Evolutionary conservation across 1,284 basidiomycete species (phyloP).

Genomic region (Ceratobasidium sp.): DNA sequence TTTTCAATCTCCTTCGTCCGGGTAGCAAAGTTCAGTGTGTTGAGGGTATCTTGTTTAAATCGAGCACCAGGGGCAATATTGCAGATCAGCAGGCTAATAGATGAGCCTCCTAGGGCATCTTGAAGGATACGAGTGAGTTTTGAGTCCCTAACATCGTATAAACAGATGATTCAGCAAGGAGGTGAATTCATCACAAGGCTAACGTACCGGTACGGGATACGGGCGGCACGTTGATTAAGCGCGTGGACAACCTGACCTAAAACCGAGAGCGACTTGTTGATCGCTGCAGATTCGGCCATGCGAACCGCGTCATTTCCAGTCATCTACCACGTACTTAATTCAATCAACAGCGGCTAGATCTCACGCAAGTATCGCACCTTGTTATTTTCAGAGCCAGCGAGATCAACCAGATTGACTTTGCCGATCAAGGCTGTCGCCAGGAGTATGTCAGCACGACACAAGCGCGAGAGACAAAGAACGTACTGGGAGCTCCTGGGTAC

Average conservation of each 20-base stretch:
- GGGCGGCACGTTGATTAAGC: constrained; percentile 72
- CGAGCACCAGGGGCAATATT: constrained; percentile 80
- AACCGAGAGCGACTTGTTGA: constrained; percentile 83
- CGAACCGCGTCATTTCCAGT: constrained; percentile 81
- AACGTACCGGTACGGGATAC: constrained; percentile 83
- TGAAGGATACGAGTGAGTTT: constrained; percentile 99
- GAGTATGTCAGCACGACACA: background rate
- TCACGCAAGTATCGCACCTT: constrained; percentile 57
- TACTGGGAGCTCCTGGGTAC: constrained; percentile 42
- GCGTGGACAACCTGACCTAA: constrained; percentile 84
- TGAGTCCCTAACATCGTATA: constrained; percentile 78
- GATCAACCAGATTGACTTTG: constrained; percentile 82
- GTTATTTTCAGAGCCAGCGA: constrained; percentile 88
- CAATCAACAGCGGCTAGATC: constrained; percentile 2
- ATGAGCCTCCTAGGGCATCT: constrained; percentile 77
- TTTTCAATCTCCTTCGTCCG: constrained; percentile 82
- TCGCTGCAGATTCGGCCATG: constrained; percentile 81
- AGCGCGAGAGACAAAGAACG: constrained; percentile 32
- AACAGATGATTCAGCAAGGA: background rate
- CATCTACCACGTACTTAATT: constrained; percentile 54
- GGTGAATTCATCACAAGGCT: constrained; percentile 62
- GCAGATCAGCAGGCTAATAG: constrained; percentile 78
- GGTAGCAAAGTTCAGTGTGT: constrained; percentile 81
- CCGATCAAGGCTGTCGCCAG: constrained; percentile 61
- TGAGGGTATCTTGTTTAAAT: constrained; percentile 81